Conservation (phyloP, 768 basidiomycete species). For the Chalciporus pseudorubinellus region DNA sequence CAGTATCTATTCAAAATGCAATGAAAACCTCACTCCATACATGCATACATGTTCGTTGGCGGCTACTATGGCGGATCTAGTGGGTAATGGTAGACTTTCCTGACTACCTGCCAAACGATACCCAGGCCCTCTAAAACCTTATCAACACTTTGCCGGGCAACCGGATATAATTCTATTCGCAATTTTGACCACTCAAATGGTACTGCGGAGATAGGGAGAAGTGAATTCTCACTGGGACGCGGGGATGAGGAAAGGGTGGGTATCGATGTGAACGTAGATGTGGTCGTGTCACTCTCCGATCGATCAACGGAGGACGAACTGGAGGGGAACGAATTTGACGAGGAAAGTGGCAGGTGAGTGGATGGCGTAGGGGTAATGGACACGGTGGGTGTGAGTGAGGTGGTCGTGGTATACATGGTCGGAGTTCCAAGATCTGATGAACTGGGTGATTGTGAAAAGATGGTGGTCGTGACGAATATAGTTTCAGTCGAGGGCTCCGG, state of each 20-base stretch:
- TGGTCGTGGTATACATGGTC: conserved; percentile 3
- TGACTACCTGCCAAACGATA: conserved; percentile 29
- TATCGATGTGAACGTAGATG: conserved; percentile 5
- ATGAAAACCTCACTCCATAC: conserved; percentile 5
- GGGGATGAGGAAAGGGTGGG: conserved; percentile 14
- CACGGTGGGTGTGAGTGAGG: conserved; percentile 2
- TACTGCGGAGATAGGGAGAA: conserved; percentile 15
- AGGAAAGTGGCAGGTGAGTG: conserved; percentile 1
- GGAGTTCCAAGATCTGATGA: not conserved
- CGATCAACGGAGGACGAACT: conserved; percentile 7
- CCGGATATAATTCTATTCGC: conserved; percentile 24
- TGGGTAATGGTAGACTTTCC: conserved; percentile 35
- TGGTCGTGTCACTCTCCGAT: conserved; percentile 10
- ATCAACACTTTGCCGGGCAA: conserved; percentile 23
- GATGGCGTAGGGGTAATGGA: conserved; percentile 11
- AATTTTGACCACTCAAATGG: conserved; percentile 32
- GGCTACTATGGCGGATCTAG: conserved; percentile 31
- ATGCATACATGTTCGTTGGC: not conserved
- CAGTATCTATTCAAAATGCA: conserved; percentile 10
- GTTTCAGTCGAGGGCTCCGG: conserved; percentile 18
- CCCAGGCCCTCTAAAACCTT: conserved; percentile 26
- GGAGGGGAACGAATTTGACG: conserved; percentile 3
- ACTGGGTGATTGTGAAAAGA: conserved; percentile 14
- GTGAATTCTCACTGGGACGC: conserved; percentile 16
- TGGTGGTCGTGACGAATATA: conserved; percentile 31